A percentile compares a stretch with the other conserved stretches of the same genome.
Conservation (phyloP, 345 rosid genomes). For the Gossypium anomalum region DNA sequence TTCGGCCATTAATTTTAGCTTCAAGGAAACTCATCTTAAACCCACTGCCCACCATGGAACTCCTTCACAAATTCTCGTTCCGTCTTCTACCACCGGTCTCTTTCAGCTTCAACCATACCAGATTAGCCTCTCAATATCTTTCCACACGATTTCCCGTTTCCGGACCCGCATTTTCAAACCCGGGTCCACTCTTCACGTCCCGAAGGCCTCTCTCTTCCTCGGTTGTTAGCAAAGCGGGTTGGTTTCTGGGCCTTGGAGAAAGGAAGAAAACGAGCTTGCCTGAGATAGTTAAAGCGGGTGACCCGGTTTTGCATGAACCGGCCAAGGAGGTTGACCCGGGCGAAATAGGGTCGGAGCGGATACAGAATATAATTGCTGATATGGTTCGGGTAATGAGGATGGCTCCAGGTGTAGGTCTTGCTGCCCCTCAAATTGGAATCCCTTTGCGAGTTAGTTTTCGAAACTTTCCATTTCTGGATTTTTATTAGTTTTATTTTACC, state of each 20-base stretch:
- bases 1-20: not conserved
- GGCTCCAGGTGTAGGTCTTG: slow-evolving; percentile 93
- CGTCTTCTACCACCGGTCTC: slow-evolving; percentile 53
- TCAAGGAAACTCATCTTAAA: not conserved
- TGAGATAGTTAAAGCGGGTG: slow-evolving; percentile 73
- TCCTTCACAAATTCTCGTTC: slow-evolving; percentile 46
- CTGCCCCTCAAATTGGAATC: slow-evolving; percentile 92
- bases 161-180: slow-evolving; percentile 5
- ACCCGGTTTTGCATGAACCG: slow-evolving; percentile 86
- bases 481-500: not conserved
- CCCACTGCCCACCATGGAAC: not conserved
- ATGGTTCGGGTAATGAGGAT: slow-evolving; percentile 70
- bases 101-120: slow-evolving; percentile 24
- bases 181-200: slow-evolving; percentile 10
- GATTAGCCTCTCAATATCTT: slow-evolving; percentile 1
- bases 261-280: slow-evolving; percentile 52
- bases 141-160: slow-evolving; percentile 17
- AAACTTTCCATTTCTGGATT: not conserved
- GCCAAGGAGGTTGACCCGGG: slow-evolving; percentile 66
- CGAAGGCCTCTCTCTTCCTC: slow-evolving; percentile 35
- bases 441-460: slow-evolving; percentile 49
- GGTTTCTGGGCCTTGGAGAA: slow-evolving; percentile 80
- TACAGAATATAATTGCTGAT: slow-evolving; percentile 83
- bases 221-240: slow-evolving; percentile 63
- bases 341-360: slow-evolving; percentile 72